phyloP scores from a whole-genome alignment of 495 filamentous ascomycete genomes.

The Daldinia bambusicola region DNA sequence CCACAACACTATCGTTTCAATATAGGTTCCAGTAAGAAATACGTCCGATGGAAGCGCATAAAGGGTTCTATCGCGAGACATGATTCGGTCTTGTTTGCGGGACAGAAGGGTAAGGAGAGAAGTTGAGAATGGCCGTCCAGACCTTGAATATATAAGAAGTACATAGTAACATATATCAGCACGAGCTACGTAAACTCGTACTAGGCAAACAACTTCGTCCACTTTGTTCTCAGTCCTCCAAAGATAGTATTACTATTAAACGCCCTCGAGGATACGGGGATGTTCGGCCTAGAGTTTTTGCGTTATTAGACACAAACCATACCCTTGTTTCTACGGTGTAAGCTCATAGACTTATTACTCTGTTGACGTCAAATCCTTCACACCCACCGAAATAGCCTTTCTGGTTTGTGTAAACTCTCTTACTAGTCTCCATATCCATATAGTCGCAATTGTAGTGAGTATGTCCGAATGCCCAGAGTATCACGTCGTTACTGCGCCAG shows the following conservation, averaged over 20 bases:
- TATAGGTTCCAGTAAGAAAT: too few species aligned
- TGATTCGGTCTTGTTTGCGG: neutral
- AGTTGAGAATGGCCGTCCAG: neutral
- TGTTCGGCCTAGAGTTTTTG: neutral
- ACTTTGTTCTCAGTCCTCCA: too few species aligned
- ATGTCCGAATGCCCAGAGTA: constrained; percentile 67
- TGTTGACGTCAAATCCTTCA: constrained; percentile 9
- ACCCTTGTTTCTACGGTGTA: neutral
- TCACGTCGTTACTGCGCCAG: constrained; percentile 57
- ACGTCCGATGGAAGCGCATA: neutral
- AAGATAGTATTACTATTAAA: too few species aligned
- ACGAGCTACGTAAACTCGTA: neutral
- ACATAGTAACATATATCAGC: too few species aligned
- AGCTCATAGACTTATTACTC: neutral
- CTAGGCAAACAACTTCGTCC: neutral
- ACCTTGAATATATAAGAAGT: neutral
- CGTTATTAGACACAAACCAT: neutral
- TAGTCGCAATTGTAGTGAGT: constrained; percentile 60
- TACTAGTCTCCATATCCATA: constrained; percentile 19
- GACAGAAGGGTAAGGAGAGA: neutral
- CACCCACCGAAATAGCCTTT: constrained; percentile 45
- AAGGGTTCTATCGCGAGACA: neutral
- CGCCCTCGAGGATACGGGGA: too few species aligned
- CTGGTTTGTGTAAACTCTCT: constrained; percentile 47
- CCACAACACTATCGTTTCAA: neutral